These are phyloP conservation scores for Podospora didyma DNA, from an alignment of 495 filamentous ascomycete species.

Conservation along the genomic window DNA sequence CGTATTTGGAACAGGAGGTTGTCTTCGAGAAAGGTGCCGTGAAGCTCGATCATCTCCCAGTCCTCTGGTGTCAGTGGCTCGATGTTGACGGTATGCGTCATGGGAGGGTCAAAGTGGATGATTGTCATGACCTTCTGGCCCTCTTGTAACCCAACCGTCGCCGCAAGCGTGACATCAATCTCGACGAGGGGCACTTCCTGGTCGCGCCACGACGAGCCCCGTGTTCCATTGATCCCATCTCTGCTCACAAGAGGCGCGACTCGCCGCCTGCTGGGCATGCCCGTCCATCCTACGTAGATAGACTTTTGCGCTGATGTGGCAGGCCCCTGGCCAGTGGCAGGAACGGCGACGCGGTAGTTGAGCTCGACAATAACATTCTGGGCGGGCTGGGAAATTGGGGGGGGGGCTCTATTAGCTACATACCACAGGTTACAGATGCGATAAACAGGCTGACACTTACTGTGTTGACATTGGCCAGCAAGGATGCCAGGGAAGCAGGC, in stretches of 20 bases:
- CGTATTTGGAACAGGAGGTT: constrained; percentile 92
- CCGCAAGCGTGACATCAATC: constrained; percentile 85
- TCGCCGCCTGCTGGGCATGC: constrained; percentile 87
- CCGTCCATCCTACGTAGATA: constrained; percentile 90
- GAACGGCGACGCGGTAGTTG: constrained; percentile 50
- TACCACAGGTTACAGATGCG: not conserved
- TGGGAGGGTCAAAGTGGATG: constrained; percentile 83
- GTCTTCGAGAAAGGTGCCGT: constrained; percentile 89
- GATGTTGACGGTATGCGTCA: constrained; percentile 90
- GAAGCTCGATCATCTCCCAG: constrained; percentile 98
- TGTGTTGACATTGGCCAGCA: constrained; percentile 84
- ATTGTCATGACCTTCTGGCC: constrained; percentile 71
- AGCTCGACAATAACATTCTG: constrained; percentile 97
- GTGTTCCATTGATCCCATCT: constrained; percentile 59
- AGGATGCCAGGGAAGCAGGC: constrained; percentile 73
- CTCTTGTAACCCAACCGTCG: constrained; percentile 72
- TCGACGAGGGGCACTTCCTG: constrained; percentile 75
- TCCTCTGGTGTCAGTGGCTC: constrained; percentile 92
- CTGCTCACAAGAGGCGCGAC: constrained; percentile 66
- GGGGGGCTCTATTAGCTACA: not conserved
- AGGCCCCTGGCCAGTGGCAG: constrained; percentile 26
- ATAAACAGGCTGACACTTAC: constrained; percentile 42
- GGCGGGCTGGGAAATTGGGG: constrained; percentile 56
- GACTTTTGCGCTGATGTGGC: constrained; percentile 53
- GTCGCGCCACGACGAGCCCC: constrained; percentile 54